Percentiles rank a stretch among this genome's conserved stretches.
Conservation (phyloP, 2,329 filamentous ascomycete species). For the Chrysoporthe deuterocubensis region DNA sequence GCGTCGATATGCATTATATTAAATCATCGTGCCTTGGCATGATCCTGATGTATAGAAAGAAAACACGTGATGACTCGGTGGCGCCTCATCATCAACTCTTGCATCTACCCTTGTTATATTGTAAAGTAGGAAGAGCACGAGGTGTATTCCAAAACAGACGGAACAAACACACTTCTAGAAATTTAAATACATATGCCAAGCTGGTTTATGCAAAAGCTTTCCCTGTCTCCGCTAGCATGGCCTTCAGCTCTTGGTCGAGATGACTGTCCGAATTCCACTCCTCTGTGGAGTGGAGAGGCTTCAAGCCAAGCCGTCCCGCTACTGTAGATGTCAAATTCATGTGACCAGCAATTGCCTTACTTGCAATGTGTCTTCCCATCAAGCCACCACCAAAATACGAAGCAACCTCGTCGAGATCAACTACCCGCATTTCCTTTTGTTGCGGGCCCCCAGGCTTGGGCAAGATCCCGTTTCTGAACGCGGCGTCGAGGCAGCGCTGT, state of each 20-base stretch:
- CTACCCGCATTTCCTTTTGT: slow-evolving; percentile 4
- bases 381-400: not conserved
- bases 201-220: not conserved
- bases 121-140: too few species aligned
- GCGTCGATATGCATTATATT: not conserved
- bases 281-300: not conserved
- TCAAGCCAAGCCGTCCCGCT: slow-evolving; percentile 13
- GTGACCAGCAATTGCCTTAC: slow-evolving; percentile 2
- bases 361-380: not conserved
- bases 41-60: not conserved
- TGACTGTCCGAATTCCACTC: not conserved
- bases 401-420: not conserved
- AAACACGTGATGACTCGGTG: not conserved
- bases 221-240: not conserved
- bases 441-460: slow-evolving; percentile 2
- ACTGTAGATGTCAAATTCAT: slow-evolving; percentile 14
- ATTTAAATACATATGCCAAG: too few species aligned
- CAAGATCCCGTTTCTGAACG: slow-evolving; percentile 7
- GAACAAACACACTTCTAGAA: too few species aligned
- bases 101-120: too few species aligned
- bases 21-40: not conserved
- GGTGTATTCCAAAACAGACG: too few species aligned
- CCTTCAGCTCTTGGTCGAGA: slow-evolving; percentile 1
- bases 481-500: slow-evolving; percentile 4
- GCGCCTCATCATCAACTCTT: too few species aligned